Percentiles rank a stretch among this genome's conserved stretches.
Conservation (phyloP, 2,329 filamentous ascomycete species). For the Alternaria sp. region DNA sequence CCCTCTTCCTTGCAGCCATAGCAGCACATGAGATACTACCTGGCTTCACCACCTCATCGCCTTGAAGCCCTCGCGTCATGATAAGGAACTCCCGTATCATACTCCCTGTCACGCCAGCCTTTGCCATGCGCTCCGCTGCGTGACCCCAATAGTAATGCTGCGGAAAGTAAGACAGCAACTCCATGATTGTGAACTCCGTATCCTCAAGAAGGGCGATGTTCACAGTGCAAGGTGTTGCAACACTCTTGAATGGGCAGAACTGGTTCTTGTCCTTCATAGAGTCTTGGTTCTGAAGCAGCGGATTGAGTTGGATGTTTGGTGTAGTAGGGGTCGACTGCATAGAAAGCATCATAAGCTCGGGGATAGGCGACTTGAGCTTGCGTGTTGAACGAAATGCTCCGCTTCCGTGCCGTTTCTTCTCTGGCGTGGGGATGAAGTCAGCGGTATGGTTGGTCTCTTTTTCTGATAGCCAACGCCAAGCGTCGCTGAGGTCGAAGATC, state of each 20-base stretch:
- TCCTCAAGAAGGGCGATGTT: slow-evolving; percentile 25
- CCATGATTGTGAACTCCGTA: slow-evolving; percentile 25
- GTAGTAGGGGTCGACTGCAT: neutral
- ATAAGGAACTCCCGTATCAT: slow-evolving; percentile 1
- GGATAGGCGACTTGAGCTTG: slow-evolving; percentile 21
- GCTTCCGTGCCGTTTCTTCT: neutral
- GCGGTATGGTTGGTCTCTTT: neutral
- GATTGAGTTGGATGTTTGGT: neutral
- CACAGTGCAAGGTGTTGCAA: slow-evolving; percentile 20
- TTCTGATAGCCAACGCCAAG: neutral
- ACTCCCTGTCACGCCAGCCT: neutral
- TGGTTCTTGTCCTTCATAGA: neutral
- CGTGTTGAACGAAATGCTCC: neutral
- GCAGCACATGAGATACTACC: neutral
- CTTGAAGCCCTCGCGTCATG: slow-evolving; percentile 16
- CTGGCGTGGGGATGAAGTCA: neutral
- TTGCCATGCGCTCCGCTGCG: slow-evolving; percentile 15
- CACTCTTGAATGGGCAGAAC: slow-evolving; percentile 28
- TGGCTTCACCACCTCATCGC: neutral
- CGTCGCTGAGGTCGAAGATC: neutral
- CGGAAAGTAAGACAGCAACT: slow-evolving; percentile 28
- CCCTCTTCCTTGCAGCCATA: neutral
- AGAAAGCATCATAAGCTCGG: slow-evolving; percentile 20
- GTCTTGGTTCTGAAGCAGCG: slow-evolving; percentile 16
- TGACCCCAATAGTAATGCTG: slow-evolving; percentile 28